These are phyloP conservation scores for Pleurotus platypus DNA, from an alignment of 768 basidiomycete genomes.

Conservation along the genomic window DNA sequence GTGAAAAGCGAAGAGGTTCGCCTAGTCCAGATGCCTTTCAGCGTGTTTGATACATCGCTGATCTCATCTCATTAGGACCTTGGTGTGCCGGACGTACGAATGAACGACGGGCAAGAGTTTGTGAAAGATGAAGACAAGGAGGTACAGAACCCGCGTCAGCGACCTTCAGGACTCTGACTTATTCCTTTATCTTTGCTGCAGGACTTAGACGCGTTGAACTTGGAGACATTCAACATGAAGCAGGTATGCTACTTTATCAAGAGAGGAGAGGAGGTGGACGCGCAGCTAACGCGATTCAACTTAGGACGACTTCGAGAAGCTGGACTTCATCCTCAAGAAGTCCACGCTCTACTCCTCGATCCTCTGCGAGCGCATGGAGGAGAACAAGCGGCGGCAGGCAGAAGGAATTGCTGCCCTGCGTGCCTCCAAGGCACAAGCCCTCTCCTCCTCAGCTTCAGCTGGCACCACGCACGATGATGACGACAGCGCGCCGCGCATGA, in stretches of 20 bases:
- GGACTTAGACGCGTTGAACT: background rate
- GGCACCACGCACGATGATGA: background rate
- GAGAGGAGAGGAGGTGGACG: background rate
- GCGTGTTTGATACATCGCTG: too few species aligned
- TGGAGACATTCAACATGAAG: background rate
- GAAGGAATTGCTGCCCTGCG: constrained; percentile 18
- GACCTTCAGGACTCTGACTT: background rate
- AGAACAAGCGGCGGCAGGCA: constrained; percentile 35
- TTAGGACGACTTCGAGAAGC: constrained; percentile 14
- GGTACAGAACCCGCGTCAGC: too few species aligned
- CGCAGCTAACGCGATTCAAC: background rate
- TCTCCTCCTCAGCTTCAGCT: background rate
- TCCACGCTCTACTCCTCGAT: constrained; percentile 73
- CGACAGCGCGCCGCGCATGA: background rate
- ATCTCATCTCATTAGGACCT: too few species aligned
- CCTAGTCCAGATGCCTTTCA: too few species aligned
- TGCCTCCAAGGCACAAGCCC: constrained; percentile 6
- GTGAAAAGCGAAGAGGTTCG: background rate
- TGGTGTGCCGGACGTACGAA: too few species aligned
- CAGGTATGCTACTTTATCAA: background rate
- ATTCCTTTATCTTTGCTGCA: background rate
- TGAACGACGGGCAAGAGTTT: too few species aligned
- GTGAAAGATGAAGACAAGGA: too few species aligned
- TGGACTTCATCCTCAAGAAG: constrained; percentile 69
- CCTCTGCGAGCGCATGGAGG: constrained; percentile 73